Base-by-base conservation (phyloP, 768 basidiomycete species). In the Russula foetens region DNA sequence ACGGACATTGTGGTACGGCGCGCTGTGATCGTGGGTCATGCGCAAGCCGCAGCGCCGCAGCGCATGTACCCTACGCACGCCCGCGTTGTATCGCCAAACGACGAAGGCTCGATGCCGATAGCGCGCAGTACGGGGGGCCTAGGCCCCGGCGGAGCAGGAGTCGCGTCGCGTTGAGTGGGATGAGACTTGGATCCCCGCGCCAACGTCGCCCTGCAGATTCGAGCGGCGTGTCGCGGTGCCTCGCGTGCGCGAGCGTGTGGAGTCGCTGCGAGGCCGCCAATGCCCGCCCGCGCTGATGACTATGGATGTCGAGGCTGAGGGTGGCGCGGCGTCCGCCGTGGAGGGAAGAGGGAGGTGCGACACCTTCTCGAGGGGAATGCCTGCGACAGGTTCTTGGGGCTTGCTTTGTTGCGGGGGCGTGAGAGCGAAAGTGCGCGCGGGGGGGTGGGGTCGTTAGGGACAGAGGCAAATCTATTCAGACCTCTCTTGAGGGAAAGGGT, bases 141-240 rank as follows among this genome's bases (percentile, higher is more conserved):
- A 75, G 69, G 3, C 76, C 76, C 75, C 76, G 77, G 19, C 73
- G 66, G 4, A 63, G 46, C 29, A 77, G 67, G 4, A 77, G 68
- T 15, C 75, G 72, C 33, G 70, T 69, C 48, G 75, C 67, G 61
- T 77, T 77, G 7, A 76, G 76, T 3, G 75, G 67, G 49, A 77
- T 74, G n/a, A n/a, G n/a, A n/a, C n/a, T 61, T 77, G 75, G 63
- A 77, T 76, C 53, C 75, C 75, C 0, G 75, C 75, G 60, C 75
- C 75, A 39, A 76, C 75, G 53, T 77, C 76, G n/a, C 74, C 67
- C 33, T 3, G 76, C 75, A 28, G 74, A 63, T 65, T 77, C 76
- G 65, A 77, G 61, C 23, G 76, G 67, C 5, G 73, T 75, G 29
- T 77, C 68, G 17, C 66, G 69, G 70, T 76, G 76, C 3, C 76